Percentiles rank a stretch among this genome's conserved stretches.
phyloP scores from a whole-genome alignment of 2,329 filamentous ascomycete species.

The Fusarium longipes region DNA sequence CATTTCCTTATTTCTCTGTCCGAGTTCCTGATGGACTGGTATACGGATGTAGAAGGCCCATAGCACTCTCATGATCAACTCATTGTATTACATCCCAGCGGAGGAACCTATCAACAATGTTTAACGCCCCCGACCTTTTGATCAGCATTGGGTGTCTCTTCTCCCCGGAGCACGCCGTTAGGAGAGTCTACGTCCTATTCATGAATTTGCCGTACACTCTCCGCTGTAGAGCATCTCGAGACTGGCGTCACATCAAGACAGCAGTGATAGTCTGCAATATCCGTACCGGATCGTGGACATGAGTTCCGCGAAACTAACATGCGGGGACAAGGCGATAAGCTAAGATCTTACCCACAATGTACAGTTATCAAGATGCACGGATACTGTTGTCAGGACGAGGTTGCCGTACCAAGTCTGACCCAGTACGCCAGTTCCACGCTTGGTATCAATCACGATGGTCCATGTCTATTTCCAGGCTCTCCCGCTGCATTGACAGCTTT shows the following conservation, averaged over 20 bases:
- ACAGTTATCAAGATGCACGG: not conserved
- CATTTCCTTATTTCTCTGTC: constrained; percentile 34
- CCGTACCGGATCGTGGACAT: not conserved
- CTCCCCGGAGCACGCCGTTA: constrained; percentile 35
- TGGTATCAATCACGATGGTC: not conserved
- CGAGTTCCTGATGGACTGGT: constrained; percentile 37
- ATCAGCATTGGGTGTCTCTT: constrained; percentile 30
- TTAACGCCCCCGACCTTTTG: constrained; percentile 36
- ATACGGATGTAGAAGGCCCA: constrained; percentile 27
- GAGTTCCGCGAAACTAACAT: no score
- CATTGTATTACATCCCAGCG: constrained; percentile 23
- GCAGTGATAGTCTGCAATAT: not conserved
- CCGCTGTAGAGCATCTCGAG: no score
- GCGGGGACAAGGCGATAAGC: not conserved
- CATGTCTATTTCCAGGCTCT: not conserved
- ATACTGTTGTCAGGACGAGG: no score
- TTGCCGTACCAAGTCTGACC: not conserved
- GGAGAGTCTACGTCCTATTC: no score
- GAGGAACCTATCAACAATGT: constrained; percentile 38
- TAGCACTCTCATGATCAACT: constrained; percentile 29
- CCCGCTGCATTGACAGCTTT: not conserved
- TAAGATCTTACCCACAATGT: not conserved
- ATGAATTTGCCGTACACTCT: no score
- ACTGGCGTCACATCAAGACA: not conserved
- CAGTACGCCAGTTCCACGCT: no score